Percentiles rank a stretch among this genome's conserved stretches.
Evolutionary conservation across 176 grass and related monocot genomes (phyloP).

Genomic region (Juncus inflexus): DNA sequence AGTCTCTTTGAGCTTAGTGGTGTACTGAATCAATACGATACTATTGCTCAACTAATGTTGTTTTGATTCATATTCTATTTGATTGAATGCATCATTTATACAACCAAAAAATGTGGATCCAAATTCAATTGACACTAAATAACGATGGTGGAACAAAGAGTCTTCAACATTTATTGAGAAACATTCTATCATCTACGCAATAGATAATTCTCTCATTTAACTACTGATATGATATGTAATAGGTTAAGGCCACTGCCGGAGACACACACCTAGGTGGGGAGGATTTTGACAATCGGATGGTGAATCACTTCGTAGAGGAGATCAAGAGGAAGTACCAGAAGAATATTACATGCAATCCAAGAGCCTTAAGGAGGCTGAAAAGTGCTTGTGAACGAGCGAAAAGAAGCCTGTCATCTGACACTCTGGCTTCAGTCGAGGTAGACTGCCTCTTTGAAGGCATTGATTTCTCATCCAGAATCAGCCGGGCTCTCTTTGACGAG

Average conservation of each 20-base stretch:
- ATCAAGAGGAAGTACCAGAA: neutral
- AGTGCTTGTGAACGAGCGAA: conserved; percentile 23
- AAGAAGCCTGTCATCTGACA: neutral
- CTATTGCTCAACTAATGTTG: too few species aligned
- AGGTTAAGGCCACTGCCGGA: conserved; percentile 33
- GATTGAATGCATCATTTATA: too few species aligned
- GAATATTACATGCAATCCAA: conserved; percentile 18
- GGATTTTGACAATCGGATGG: conserved; percentile 82
- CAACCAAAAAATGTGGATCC: too few species aligned
- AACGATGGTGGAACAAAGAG: too few species aligned
- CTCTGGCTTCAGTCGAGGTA: neutral
- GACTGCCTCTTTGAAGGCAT: conserved; percentile 8
- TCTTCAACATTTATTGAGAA: too few species aligned
- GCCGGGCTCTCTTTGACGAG: conserved; percentile 6
- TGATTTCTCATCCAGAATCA: conserved; percentile 22
- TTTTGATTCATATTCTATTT: too few species aligned
- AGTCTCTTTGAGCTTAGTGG: conserved; percentile 19
- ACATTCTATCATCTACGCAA: too few species aligned
- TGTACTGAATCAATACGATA: too few species aligned
- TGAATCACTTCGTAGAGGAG: conserved; percentile 24
- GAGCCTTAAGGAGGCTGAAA: conserved; percentile 7
- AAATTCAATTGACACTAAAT: too few species aligned
- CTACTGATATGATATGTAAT: neutral
- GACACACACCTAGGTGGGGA: conserved; percentile 57
- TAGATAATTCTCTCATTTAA: too few species aligned